These are phyloP conservation scores for Scenedesmus sp. DNA, from an alignment of 163 green algal species.

Conservation along the genomic window DNA sequence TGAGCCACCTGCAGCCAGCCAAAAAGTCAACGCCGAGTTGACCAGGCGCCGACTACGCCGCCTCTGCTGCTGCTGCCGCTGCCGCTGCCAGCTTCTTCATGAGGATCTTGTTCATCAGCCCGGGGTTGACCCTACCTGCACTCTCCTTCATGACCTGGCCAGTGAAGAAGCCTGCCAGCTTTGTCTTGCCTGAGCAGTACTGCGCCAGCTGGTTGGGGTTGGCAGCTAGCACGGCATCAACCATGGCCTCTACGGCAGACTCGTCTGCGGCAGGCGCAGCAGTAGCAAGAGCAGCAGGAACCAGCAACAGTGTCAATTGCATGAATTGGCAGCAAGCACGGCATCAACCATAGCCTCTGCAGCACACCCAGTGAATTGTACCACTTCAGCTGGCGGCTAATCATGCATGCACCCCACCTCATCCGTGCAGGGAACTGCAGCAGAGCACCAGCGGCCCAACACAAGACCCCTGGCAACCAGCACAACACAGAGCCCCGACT, in stretches of 20 bases:
- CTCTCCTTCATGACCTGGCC: slow-evolving; percentile 94
- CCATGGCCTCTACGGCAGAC: slow-evolving; percentile 80
- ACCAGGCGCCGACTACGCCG: background rate
- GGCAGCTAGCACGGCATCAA: slow-evolving; percentile 85
- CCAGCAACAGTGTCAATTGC: background rate
- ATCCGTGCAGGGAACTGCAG: too few relatives aligned
- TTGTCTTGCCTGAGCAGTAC: slow-evolving; percentile 93
- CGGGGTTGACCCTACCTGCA: slow-evolving; percentile 88
- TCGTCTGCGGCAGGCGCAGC: slow-evolving; percentile 66
- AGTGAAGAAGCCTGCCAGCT: slow-evolving; percentile 97
- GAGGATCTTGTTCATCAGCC: slow-evolving; percentile 87
- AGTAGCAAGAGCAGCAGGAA: background rate
- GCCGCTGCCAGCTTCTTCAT: slow-evolving; percentile 46
- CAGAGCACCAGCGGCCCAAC: background rate
- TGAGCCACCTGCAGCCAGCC: background rate
- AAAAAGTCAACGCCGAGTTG: background rate
- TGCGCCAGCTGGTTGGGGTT: slow-evolving; percentile 93
- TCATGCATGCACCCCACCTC: too few relatives aligned
- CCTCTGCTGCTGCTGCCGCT: slow-evolving; percentile 39
- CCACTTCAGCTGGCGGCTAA: too few relatives aligned
- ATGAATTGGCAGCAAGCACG: background rate
- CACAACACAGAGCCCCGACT: background rate
- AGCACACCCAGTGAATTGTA: background rate
- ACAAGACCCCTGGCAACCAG: background rate
- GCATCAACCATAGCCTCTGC: background rate